These are phyloP conservation scores for Crucihimalaya himalaica DNA, from an alignment of 345 rosid genomes.

Conservation along the genomic window DNA sequence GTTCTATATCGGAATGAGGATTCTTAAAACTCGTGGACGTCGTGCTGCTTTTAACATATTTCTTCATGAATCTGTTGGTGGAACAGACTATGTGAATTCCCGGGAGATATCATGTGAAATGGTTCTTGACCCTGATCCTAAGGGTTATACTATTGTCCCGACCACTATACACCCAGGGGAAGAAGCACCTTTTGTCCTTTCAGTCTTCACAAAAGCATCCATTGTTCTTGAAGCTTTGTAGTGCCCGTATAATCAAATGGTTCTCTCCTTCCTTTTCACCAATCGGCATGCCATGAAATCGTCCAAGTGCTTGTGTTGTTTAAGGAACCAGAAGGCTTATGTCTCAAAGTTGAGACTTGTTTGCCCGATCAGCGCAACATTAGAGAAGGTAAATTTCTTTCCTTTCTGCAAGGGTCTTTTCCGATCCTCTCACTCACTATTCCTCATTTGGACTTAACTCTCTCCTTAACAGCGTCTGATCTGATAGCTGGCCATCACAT, in stretches of 20 bases:
- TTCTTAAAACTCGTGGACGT: conserved; percentile 94
- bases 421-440: neutral
- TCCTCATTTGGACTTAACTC: conserved; percentile 3
- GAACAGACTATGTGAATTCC: conserved; percentile 99
- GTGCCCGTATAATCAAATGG: conserved; percentile 26
- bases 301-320: conserved; percentile 47
- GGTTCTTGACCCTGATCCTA: conserved; percentile 99
- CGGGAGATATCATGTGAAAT: conserved; percentile 99
- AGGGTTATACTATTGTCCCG: conserved; percentile 98
- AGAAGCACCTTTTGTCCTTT: conserved; percentile 99
- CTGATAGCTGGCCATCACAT: conserved; percentile 17
- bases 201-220: conserved; percentile 93
- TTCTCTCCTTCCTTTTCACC: conserved; percentile 30
- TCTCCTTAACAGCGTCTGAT: conserved; percentile 14
- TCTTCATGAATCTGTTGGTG: conserved; percentile 98
- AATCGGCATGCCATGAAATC: conserved; percentile 32
- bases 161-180: conserved; percentile 99
- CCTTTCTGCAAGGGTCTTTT: conserved; percentile 13
- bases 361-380: conserved; percentile 14
- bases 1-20: conserved; percentile 98
- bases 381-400: conserved; percentile 20
- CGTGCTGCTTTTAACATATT: conserved; percentile 96
- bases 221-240: conserved; percentile 79
- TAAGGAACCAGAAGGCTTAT: conserved; percentile 29
- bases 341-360: conserved; percentile 11